Evolutionary conservation across 148 eudicot genomes (phyloP), one percentile per base, ranked within the genome.

Genomic region (Nepenthes mirabilis): DNA sequence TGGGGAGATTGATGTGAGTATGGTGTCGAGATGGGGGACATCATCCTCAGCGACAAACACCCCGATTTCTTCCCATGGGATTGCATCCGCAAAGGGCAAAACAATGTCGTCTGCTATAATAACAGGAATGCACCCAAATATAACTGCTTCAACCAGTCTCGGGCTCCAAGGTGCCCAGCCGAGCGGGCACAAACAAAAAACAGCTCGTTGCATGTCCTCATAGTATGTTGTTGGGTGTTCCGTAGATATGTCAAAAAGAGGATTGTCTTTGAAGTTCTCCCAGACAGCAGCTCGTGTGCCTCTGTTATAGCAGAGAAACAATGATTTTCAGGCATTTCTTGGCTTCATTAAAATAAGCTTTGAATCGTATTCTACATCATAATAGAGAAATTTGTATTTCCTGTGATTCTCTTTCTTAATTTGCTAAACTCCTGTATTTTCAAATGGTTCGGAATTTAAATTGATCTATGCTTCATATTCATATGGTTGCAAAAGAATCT

Each of bases 121-220:
- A 34, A 93, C 95, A 12, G 99, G 99, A 56, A 93, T 93, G 74
- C 99, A 93, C 52, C 99, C 99, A 13, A 93, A 93, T 51, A 93
- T 80, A 11, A 93, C 99, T 1, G 99, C 99, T 73, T 93, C 99
- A 8, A 93, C 99, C 47, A 93, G 68, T 74, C 99, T 77, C 2
- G 99, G 98, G 72, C 96, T 88, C 99, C 99, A 93, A 9, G 99
- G 99, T 33, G 99, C 99, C 99, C 99, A 93, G 7, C 99, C 99
- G 2, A 88, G 96, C 1, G 99, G 99, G 65, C 99, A 93, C 65
- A 93, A 63, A 66, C 96, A 93, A 59, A 93, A 93, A 37, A 93
- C 74, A 11, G 99, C 91, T 63, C 99, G 69, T 67, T 93, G 99
- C 99, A 93, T 93, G 77, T 93, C 99, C 68, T 93, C 96, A 12